These are phyloP conservation scores for Pichia scutulata DNA, from an alignment of 805 yeast genomes.

Conservation along the genomic window DNA sequence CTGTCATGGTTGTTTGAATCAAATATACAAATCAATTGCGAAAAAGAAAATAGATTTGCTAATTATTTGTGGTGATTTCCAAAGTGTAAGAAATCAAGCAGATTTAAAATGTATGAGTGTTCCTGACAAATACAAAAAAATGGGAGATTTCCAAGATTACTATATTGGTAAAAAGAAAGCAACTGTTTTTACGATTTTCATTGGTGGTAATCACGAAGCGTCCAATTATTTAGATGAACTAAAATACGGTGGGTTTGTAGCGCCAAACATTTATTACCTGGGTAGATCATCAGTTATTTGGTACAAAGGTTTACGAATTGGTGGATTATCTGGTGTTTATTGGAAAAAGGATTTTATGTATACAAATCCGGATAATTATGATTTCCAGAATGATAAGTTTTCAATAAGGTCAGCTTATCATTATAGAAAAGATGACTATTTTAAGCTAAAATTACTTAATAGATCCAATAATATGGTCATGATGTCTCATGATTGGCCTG, in stretches of 20 bases:
- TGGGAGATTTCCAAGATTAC: slow-evolving; percentile 79
- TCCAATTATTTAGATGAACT: slow-evolving; percentile 68
- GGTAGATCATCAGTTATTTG: slow-evolving; percentile 73
- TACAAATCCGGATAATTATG: slow-evolving; percentile 29
- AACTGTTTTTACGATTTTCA: slow-evolving; percentile 69
- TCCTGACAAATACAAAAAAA: slow-evolving; percentile 63
- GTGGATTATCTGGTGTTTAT: slow-evolving; percentile 81
- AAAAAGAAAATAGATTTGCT: slow-evolving; percentile 44
- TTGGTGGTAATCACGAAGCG: slow-evolving; percentile 96
- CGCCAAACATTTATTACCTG: slow-evolving; percentile 76
- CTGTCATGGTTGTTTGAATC: slow-evolving; percentile 71
- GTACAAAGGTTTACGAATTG: slow-evolving; percentile 69
- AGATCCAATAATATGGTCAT: slow-evolving; percentile 39
- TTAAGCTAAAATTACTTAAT: slow-evolving; percentile 42
- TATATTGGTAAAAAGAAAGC: slow-evolving; percentile 54
- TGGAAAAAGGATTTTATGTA: slow-evolving; percentile 42
- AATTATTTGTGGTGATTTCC: slow-evolving; percentile 87
- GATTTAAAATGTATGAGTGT: slow-evolving; percentile 70
- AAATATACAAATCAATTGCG: slow-evolving; percentile 38
- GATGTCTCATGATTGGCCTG: slow-evolving; percentile 94
- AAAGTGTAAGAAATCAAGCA: slow-evolving; percentile 55
- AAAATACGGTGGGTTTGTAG: slow-evolving; percentile 87
- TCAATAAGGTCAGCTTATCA: slow-evolving; percentile 63
- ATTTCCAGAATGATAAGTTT: slow-evolving; percentile 40
- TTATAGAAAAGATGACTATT: slow-evolving; percentile 54